These are phyloP conservation scores for Hypoxylon rubiginosum DNA, from an alignment of 2,329 filamentous ascomycete species.

Conservation along the genomic window DNA sequence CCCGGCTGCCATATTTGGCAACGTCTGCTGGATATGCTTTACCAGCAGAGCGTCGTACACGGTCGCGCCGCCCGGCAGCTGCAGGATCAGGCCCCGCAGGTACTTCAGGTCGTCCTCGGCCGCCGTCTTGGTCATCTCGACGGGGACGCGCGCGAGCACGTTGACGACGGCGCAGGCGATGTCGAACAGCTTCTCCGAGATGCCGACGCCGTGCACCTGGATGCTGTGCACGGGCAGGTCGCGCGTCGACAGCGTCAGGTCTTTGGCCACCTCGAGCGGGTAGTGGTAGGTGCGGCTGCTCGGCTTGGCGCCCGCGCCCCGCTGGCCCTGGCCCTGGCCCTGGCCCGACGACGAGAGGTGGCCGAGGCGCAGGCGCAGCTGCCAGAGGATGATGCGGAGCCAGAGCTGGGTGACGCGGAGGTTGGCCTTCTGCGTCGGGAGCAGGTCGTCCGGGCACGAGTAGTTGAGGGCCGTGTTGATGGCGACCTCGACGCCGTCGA, in stretches of 20 bases:
- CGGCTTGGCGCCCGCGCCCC: slow-evolving; percentile 22
- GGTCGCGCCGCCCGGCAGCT: slow-evolving; percentile 55
- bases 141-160: slow-evolving; percentile 59
- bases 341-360: too few relatives aligned
- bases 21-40: slow-evolving; percentile 52
- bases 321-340: too few relatives aligned
- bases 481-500: slow-evolving; percentile 54
- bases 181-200: slow-evolving; percentile 64
- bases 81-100: slow-evolving; percentile 54
- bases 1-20: slow-evolving; percentile 28
- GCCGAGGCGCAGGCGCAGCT: slow-evolving; percentile 59
- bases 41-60: slow-evolving; percentile 57
- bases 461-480: slow-evolving; percentile 56
- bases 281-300: slow-evolving; percentile 59
- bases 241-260: slow-evolving; percentile 56
- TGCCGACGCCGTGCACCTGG: slow-evolving; percentile 59
- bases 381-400: slow-evolving; percentile 61
- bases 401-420: slow-evolving; percentile 61
- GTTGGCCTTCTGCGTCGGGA: slow-evolving; percentile 62
- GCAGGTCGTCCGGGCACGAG: slow-evolving; percentile 48
- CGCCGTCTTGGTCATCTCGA: slow-evolving; percentile 42
- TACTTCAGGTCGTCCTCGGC: slow-evolving; percentile 57
- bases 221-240: slow-evolving; percentile 57
- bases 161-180: slow-evolving; percentile 61
- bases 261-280: slow-evolving; percentile 58